Evolutionary conservation across 768 basidiomycete genomes (phyloP).

Genomic region (Hygrocybe punicea): DNA sequence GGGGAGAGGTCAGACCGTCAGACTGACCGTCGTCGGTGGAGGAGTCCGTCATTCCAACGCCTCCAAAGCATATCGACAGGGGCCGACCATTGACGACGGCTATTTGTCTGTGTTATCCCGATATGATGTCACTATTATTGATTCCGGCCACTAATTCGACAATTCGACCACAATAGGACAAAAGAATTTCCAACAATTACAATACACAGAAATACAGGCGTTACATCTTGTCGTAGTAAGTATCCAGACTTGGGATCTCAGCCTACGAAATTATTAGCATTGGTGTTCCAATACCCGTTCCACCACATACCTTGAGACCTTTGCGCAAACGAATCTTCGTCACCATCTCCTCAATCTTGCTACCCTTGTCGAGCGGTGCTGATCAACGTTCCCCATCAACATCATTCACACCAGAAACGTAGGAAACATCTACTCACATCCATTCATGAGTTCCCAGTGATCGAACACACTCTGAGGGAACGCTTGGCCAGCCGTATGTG

Average conservation of each 20-base stretch:
- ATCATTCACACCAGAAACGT: slow-evolving; percentile 2
- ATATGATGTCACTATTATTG: not conserved
- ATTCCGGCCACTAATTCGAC: not conserved
- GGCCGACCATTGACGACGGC: not conserved
- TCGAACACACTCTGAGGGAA: slow-evolving; percentile 97
- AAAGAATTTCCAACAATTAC: not conserved
- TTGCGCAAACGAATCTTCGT: slow-evolving; percentile 83
- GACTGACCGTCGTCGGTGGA: not conserved
- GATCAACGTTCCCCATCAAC: slow-evolving; percentile 9
- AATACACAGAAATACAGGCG: not conserved
- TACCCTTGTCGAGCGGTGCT: slow-evolving; percentile 86
- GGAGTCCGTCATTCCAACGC: not conserved
- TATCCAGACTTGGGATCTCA: slow-evolving; percentile 82
- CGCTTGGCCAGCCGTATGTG: slow-evolving; percentile 91
- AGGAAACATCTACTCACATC: slow-evolving; percentile 50
- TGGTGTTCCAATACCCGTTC: not conserved
- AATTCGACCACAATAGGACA: not conserved
- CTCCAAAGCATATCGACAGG: not conserved
- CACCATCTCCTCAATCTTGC: slow-evolving; percentile 86
- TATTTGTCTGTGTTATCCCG: not conserved
- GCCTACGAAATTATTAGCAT: slow-evolving; percentile 46
- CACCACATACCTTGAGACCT: slow-evolving; percentile 74
- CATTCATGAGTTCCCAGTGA: slow-evolving; percentile 85
- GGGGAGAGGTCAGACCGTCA: not conserved
- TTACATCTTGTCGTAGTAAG: slow-evolving; percentile 93